A percentile compares a stretch with the other conserved stretches of the same genome.
These are phyloP conservation scores for Pyronema domesticum DNA, from an alignment of 495 filamentous ascomycete species.

Conservation along the genomic window DNA sequence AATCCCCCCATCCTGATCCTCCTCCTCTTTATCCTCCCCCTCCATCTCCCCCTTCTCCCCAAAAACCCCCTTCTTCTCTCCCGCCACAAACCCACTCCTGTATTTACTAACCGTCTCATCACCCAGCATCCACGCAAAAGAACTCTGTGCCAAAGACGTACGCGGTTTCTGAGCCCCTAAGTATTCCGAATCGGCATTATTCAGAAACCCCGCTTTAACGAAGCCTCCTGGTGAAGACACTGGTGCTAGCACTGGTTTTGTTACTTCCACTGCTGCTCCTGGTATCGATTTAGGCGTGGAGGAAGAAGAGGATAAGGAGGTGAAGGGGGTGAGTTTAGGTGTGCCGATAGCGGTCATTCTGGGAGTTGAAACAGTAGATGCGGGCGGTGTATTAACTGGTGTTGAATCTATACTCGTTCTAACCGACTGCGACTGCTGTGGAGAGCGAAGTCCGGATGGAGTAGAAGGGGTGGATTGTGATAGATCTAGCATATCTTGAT, in stretches of 20 bases:
- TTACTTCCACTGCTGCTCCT: background rate
- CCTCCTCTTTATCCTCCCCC: background rate
- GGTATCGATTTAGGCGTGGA: too few species aligned
- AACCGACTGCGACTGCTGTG: too few species aligned
- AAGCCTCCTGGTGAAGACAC: conserved; percentile 18
- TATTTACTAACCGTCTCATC: conserved; percentile 19
- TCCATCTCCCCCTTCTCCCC: background rate
- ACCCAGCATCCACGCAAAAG: conserved; percentile 87
- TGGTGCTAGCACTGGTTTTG: conserved; percentile 5
- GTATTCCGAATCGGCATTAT: conserved; percentile 23
- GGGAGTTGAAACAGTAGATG: too few species aligned
- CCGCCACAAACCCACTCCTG: conserved; percentile 18
- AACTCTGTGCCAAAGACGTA: conserved; percentile 60
- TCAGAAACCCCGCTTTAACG: conserved; percentile 22
- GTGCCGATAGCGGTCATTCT: too few species aligned
- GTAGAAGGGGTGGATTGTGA: background rate
- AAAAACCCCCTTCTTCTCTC: background rate
- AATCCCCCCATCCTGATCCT: background rate
- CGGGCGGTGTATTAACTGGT: too few species aligned
- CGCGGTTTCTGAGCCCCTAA: conserved; percentile 27
- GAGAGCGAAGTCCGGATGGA: background rate
- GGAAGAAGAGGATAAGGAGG: too few species aligned
- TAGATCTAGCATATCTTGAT: background rate
- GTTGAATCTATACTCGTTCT: too few species aligned
- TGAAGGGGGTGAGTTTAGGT: too few species aligned